phyloP scores from a whole-genome alignment of 139 green algal species.

The Coelastrella sp. region DNA sequence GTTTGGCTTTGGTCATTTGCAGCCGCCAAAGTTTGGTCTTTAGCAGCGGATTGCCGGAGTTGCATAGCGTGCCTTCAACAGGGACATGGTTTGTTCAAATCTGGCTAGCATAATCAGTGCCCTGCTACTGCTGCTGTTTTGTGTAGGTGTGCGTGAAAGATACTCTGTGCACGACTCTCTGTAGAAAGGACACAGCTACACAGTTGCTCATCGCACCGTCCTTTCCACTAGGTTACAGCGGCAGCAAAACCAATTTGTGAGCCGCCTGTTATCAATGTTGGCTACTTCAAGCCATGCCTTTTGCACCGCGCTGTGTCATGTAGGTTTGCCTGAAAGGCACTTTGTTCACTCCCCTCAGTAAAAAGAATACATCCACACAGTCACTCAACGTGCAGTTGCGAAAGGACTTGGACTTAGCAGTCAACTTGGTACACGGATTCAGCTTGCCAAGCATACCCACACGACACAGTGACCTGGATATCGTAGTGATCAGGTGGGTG shows the following conservation, averaged over 20 bases:
- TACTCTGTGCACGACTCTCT: slow-evolving; percentile 86
- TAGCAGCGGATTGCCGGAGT: too few species aligned
- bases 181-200: slow-evolving; percentile 65
- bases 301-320: neutral
- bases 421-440: slow-evolving; percentile 92
- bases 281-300: neutral
- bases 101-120: too few species aligned
- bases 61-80: too few species aligned
- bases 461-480: slow-evolving; percentile 90
- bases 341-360: slow-evolving; percentile 83
- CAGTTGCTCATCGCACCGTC: too few species aligned
- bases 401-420: slow-evolving; percentile 91
- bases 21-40: too few species aligned
- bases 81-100: too few species aligned
- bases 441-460: slow-evolving; percentile 89
- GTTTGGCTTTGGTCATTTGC: too few species aligned
- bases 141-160: slow-evolving; percentile 71
- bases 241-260: neutral
- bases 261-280: neutral
- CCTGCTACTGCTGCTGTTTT: too few species aligned
- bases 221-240: too few species aligned
- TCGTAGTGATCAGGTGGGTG: slow-evolving; percentile 90
- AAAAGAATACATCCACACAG: slow-evolving; percentile 69
- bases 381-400: slow-evolving; percentile 95
- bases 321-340: slow-evolving; percentile 78